phyloP scores from a whole-genome alignment of 108 stramenopile species.

The Skeletonema tropicum region DNA sequence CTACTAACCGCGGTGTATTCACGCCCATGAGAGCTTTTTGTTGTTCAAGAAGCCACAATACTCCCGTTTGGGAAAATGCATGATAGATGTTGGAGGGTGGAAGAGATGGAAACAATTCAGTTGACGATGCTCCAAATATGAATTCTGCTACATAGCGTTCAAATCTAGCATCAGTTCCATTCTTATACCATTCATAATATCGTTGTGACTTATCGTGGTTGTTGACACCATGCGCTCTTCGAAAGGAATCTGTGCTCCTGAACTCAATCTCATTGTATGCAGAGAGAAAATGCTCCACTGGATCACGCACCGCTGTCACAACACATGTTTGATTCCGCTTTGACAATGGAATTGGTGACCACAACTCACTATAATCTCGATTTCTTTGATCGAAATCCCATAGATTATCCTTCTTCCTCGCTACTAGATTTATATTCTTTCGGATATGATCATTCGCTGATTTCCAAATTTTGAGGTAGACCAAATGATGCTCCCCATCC shows the following conservation, averaged over 20 bases:
- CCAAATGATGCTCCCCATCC: slow-evolving; percentile 6
- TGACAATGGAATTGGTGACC: neutral
- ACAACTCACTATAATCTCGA: neutral
- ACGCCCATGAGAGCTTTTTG: neutral
- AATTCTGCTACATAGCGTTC: slow-evolving; percentile 14
- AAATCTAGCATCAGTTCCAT: slow-evolving; percentile 13
- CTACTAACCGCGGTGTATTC: slow-evolving; percentile 9
- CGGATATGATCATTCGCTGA: slow-evolving; percentile 12
- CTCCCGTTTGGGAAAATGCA: neutral
- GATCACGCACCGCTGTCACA: slow-evolving; percentile 20
- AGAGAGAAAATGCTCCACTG: slow-evolving; percentile 7
- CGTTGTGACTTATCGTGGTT: neutral
- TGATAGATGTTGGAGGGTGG: slow-evolving; percentile 10
- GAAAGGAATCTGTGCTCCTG: neutral
- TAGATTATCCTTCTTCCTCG: neutral
- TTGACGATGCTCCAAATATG: neutral
- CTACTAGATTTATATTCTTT: neutral
- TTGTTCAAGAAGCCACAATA: slow-evolving; percentile 7
- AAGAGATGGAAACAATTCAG: neutral
- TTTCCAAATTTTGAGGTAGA: slow-evolving; percentile 19
- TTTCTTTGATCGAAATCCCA: neutral
- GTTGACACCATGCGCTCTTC: neutral
- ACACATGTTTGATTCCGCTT: slow-evolving; percentile 16
- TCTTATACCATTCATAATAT: slow-evolving; percentile 2
- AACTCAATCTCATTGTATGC: slow-evolving; percentile 21